Base-by-base conservation (phyloP, 148 eudicot genomes). In the Gaultheria prostrata region DNA sequence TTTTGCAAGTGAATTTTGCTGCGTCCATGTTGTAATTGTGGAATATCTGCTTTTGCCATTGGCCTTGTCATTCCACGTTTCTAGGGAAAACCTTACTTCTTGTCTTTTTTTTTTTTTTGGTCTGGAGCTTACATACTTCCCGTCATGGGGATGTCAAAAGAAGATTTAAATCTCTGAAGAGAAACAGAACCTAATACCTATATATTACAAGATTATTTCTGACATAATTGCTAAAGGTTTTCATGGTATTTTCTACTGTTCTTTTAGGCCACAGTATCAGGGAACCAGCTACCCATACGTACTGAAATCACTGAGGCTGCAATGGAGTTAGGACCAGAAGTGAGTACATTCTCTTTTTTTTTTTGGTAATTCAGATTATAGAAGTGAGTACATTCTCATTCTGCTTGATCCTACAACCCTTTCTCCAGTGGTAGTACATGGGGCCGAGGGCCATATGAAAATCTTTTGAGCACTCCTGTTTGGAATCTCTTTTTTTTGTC, bases 251-350 rank as follows among this genome's bases (percentile, higher is more conserved):
- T 50, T 50, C 14, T 50, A 50, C 14, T 50, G 53, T 85, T 86
- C 83, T 77, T 78, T 30, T 67, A 95, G 98, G 98, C 89, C 73
- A 95, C 98, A 28, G 93, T 95, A 33, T 93, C 98, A 54, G 98
- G 98, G 12, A 95, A 94, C 85, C 98, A 94, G 88, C 98, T 94
- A 86, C 98, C 98, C 53, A 81, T 95, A 48, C 93, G 98, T 35
- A 94, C 92, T 72, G 98, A 95, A 87, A 95, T 95, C 77, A 95
- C 98, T 49, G 98, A 95, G 87, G 95, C 98, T 87, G 98, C 98
- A 77, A 92, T 94, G 97, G 96, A 90, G 70, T 83, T 95, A 81
- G 98, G 98, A 74, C 86, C 98, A 14, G 98, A 92, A 83, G 98
- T 93, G 32, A 71, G 30, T 13, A 17, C 28, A 39, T 39, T 39